Percentiles rank a stretch among this genome's conserved stretches.
phyloP scores from a whole-genome alignment of 805 yeast genomes.

The Metschnikowia cerradonensis region DNA sequence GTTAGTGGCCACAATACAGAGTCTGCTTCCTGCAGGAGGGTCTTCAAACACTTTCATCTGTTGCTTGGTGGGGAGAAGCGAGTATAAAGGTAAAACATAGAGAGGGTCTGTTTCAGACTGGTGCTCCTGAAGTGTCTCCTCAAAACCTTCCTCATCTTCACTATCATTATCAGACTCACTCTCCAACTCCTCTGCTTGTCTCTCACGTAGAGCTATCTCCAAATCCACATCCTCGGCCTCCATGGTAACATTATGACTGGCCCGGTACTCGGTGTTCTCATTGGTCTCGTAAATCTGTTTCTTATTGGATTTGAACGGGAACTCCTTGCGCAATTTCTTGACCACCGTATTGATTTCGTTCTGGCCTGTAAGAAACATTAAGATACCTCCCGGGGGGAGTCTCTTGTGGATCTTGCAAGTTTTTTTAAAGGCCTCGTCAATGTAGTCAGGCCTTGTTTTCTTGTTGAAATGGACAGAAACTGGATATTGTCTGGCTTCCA shows the following conservation, averaged over 20 bases:
- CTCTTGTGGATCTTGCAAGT: constrained; percentile 80
- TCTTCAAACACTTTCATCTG: constrained; percentile 88
- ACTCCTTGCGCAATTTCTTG: constrained; percentile 60
- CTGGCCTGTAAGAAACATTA: constrained; percentile 91
- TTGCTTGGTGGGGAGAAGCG: constrained; percentile 87
- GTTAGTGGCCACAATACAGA: constrained; percentile 93
- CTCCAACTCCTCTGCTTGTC: constrained; percentile 31
- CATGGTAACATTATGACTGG: constrained; percentile 57
- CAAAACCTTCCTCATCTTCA: constrained; percentile 62
- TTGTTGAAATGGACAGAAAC: constrained; percentile 88
- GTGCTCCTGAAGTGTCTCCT: constrained; percentile 66
- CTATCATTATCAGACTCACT: constrained; percentile 46
- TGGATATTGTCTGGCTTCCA: constrained; percentile 92
- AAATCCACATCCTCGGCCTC: constrained; percentile 91
- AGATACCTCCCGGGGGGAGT: constrained; percentile 91
- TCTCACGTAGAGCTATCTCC: constrained; percentile 41
- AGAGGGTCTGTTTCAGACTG: constrained; percentile 75
- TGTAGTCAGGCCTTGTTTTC: constrained; percentile 70
- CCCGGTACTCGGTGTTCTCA: constrained; percentile 40
- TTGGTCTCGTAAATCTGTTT: constrained; percentile 16
- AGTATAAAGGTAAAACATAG: constrained; percentile 87
- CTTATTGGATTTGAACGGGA: constrained; percentile 45
- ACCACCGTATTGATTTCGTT: constrained; percentile 82
- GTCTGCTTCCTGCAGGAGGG: constrained; percentile 81
- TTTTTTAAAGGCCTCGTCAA: constrained; percentile 82